Base-by-base conservation (phyloP, 306 rosid genomes). In the Quercus bicolor region DNA sequence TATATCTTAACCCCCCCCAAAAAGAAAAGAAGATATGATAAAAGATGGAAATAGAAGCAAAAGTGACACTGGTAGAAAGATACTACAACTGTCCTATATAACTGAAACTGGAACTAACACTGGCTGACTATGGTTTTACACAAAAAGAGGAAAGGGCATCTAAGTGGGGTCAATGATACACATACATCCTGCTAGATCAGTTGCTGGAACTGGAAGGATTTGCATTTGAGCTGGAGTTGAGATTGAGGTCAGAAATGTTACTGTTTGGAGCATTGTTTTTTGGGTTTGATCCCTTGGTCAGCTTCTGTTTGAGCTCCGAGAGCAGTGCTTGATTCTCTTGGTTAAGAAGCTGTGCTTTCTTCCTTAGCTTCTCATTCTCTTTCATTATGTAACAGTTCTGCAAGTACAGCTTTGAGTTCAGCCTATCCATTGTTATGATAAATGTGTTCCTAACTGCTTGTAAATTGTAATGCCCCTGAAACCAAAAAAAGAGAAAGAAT, bases 381-480 rank as follows among this genome's bases (percentile, higher is more conserved):
- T 91, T 86, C 98, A 93, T 88, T 87, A 96, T 96, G 94, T 89
- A 90, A 83, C 96, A 91, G 96, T 96, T 96, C 78, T 96, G 93
- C 85, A 96, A 74, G 84, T 88, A 92, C 80, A 96, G 89, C 88
- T 96, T 91, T 64, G 99, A 93, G 96, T 96, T 96, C 80, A 96
- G 80, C 75, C 96, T 90, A 62, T 96, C 99, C 99, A 96, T 95
- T 64, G 23, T 79, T 75, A 55, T 75, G 69, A 52, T 59, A 52
- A 6, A 52, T 68, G 40, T 8, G 13, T 21, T 28, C 75, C 57
- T 1, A 51, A 78, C 10, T 56, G 2, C 62, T 60, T 43, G 18
- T 40, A 64, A 26, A 56, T 60, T 43, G 18, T 40, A 64, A 21
- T 45, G 14, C 74, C 26, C 88, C 91, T 87, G 89, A 76, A 85